Evolutionary conservation across 1,284 basidiomycete genomes (phyloP), one percentile per base, ranked within the genome.

Genomic region (Blastosporella zonata): DNA sequence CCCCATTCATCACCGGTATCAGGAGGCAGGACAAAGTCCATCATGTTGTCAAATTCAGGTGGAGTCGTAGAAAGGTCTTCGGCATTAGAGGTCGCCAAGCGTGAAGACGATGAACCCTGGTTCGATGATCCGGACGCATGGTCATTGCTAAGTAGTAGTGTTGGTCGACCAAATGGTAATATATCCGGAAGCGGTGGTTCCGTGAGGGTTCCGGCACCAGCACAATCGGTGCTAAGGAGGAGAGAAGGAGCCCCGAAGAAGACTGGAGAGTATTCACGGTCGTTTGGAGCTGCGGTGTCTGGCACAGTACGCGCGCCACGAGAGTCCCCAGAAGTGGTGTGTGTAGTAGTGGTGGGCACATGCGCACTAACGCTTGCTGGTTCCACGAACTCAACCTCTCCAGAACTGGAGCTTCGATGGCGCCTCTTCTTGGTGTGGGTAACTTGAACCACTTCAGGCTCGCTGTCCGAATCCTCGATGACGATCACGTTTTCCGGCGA

Each of bases 381-480:
- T 23, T 69, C 63, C 20, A 74, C 59, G 39, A 73, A 58, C 52
- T 73, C 70, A 34, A 68, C 55, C 44, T 65, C 63, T 38, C 52
- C 56, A 18, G 61, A 60, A 50, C 55, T 64, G 17, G 22, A 44
- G 42, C 59, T 60, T 15, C 43, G 38, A 37, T 43, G 55, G 17
- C 58, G 52, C 38, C 38, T 54, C 41, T 59, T 60, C 45, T 58
- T 61, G 18, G 47, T 50, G 29, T 28, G 42, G 18, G 50, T 39
- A 12, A 43, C 36, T 20, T 49, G 46, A 15, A 55, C 23, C 17
- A 49, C 52, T 22, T 52, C 56, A 12, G 55, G 50, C 46, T 72
- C 73, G 15, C 74, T 72, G 40, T 84, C 81, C 23, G 67, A 68
- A 56, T 79, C 78, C 58, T 84, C 80, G 49, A 85, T 77, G 54